Evolutionary conservation across 2,329 filamentous ascomycete genomes (phyloP), one percentile per base, ranked within the genome.

Genomic region (Colletotrichum liriopes): DNA sequence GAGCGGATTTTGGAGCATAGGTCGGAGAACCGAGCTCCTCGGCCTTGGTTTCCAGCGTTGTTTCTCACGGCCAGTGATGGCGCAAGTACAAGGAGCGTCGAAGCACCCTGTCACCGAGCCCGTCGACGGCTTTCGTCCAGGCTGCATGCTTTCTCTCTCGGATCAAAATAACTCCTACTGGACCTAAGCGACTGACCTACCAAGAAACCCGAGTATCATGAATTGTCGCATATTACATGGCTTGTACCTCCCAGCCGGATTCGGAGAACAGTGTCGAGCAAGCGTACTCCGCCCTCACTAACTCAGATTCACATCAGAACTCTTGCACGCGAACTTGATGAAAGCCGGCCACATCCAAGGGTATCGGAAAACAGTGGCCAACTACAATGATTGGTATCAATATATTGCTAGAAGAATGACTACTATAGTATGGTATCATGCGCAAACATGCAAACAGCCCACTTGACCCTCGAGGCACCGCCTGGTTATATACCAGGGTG

Each of bases 401-500:
- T 7, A 26, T 39, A 29, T 18, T 11, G 23, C 45, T 35, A 23
- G 12, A 59, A 23, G 12, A 59, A 54, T 55, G 12, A 45, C 63
- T 47, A 26, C 23, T 26, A 26, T 26, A 26, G 23, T 26, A 41
- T 67, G 67, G 67, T 71, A 71, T 71, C 54, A 66, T 56, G 7
- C 4, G 37, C 8, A 66, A 39, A 39, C 26, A 16, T 29, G 23
- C 39, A 11, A 55, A 23, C n/a, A 63, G 7, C 35, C 65, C 8
- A 37, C 16, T 26, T 12, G 12, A 26, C 18, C 16, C 26, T 6
- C 16, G 2, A 23, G 20, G 5, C 20, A 35, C 18, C 16, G 32
- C 26, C 16, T 32, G 39, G n/a, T 32, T 18, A 4, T 20, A 45
- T 37, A 5, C 14, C 23, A 8, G 5, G 45, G 12, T 35, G 16